Evolutionary conservation across 805 yeast species (phyloP).

Genomic region (Teunomyces barrocoloradensis): DNA sequence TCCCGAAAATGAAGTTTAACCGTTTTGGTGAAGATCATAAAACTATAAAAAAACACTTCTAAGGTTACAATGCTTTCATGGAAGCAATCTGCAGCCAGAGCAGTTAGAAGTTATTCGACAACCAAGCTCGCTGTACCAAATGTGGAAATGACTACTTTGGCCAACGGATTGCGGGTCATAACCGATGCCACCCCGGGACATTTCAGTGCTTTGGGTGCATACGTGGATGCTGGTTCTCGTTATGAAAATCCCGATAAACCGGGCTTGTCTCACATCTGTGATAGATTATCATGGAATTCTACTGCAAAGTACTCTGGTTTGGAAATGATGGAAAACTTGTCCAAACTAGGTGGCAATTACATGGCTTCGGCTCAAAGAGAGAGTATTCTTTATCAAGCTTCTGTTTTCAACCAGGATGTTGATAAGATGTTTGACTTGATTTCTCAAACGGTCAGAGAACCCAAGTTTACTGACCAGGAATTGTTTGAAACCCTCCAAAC

Average conservation of each 20-base stretch:
- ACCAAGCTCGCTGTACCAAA: not conserved
- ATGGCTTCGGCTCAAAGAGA: constrained; percentile 93
- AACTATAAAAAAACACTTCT: too few species aligned
- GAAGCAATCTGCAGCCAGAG: constrained; percentile 2
- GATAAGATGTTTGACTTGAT: constrained; percentile 74
- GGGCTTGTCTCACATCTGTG: constrained; percentile 82
- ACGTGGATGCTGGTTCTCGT: constrained; percentile 87
- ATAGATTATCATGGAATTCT: constrained; percentile 80
- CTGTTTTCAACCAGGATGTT: constrained; percentile 84
- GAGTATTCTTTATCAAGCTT: constrained; percentile 88
- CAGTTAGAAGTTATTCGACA: constrained; percentile 1
- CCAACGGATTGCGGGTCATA: constrained; percentile 79
- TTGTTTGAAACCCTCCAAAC: constrained; percentile 69
- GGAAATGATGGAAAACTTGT: constrained; percentile 72
- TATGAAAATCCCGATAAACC: constrained; percentile 58
- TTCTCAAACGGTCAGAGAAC: constrained; percentile 74
- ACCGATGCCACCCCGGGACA: constrained; percentile 87
- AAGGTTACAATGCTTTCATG: constrained; percentile 2
- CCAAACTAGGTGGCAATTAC: constrained; percentile 86
- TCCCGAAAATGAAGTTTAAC: not conserved
- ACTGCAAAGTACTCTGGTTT: constrained; percentile 57
- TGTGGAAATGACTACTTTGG: constrained; percentile 39
- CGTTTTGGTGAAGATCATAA: not conserved
- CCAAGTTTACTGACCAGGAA: constrained; percentile 66
- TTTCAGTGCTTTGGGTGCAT: constrained; percentile 86